Evolutionary conservation across 1,139 yeast genomes (phyloP), one percentile per base, ranked within the genome.

Genomic region (Debaryomyces sp.): DNA sequence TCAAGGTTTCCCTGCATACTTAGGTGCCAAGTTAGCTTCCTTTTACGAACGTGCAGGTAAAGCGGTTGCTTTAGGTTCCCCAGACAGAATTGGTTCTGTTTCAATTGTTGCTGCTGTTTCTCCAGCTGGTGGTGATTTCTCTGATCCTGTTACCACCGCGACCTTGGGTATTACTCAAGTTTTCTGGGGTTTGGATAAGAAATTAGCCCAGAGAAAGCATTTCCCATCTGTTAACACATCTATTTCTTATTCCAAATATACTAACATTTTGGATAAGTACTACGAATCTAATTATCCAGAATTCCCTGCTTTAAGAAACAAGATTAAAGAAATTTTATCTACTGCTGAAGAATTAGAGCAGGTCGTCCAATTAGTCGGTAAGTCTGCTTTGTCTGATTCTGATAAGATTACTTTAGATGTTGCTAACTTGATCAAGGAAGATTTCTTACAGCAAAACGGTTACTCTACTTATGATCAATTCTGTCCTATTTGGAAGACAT

Each of bases 51-150:
- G 99, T 81, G 99, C 99, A 42, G 99, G 99, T 77, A 91, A 89
- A 71, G 96, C 97, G 41, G 80, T 87, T 63, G 95, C 97, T 5
- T 80, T 94, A 55, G 99, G 99, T 67, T 89, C 96, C 55, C 99
- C 99, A 55, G 88, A 89, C 61, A 90, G 99, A 79, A 67, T 82
- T 59, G 99, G 99, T 54, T 92, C 98, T 34, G 99, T 94, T 56
- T 94, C 99, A 24, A 94, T 94, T 71, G 99, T 94, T 64, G 99
- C 99, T 52, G 99, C 99, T 60, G 99, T 94, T 43, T 92, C 98
- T 7, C 99, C 99, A 60, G 98, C 99, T 51, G 99, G 99, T 84
- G 99, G 99, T 86, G 99, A 94, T 80, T 92, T 94, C 85, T 94
- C 99, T 18, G 99, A 94, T 77, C 99, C 99, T 41, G 99, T 94